A percentile compares a stretch with the other conserved stretches of the same genome.
Conservation (phyloP, 768 basidiomycete genomes). For the Dentipellis sp. region DNA sequence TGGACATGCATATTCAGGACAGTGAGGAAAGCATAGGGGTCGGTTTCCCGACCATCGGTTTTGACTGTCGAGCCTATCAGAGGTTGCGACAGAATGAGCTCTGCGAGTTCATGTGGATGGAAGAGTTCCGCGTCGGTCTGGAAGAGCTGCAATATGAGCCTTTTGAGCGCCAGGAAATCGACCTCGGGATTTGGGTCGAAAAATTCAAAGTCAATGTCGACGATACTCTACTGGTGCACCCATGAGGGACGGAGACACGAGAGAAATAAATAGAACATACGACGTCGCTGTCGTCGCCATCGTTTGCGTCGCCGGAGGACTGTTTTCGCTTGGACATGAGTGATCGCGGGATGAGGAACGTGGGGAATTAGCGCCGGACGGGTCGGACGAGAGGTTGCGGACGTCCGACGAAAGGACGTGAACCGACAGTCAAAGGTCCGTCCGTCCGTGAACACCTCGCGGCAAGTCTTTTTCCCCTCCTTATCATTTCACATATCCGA, state of each 20-base stretch:
- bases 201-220: conserved; percentile 92
- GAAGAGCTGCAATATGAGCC: conserved; percentile 62
- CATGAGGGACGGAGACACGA: background rate
- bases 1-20: conserved; percentile 72
- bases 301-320: conserved; percentile 23
- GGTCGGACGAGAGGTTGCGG: too few relatives aligned
- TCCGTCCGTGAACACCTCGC: too few relatives aligned
- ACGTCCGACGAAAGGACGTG: too few relatives aligned
- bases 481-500: background rate
- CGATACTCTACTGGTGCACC: conserved; percentile 39
- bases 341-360: background rate
- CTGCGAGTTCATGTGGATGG: conserved; percentile 64
- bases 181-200: conserved; percentile 75
- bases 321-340: conserved; percentile 50
- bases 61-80: conserved; percentile 85
- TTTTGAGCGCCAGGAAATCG: conserved; percentile 83
- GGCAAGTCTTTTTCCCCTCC: background rate
- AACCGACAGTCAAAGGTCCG: too few relatives aligned
- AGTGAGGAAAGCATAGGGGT: conserved; percentile 84
- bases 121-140: conserved; percentile 66
- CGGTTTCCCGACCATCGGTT: conserved; percentile 82
- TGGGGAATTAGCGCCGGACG: too few relatives aligned
- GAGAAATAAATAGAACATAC: conserved; percentile 27
- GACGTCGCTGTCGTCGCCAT: conserved; percentile 29
- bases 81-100: conserved; percentile 69